phyloP scores from a whole-genome alignment of 1,284 basidiomycete species.

The Dichomitus squalens region DNA sequence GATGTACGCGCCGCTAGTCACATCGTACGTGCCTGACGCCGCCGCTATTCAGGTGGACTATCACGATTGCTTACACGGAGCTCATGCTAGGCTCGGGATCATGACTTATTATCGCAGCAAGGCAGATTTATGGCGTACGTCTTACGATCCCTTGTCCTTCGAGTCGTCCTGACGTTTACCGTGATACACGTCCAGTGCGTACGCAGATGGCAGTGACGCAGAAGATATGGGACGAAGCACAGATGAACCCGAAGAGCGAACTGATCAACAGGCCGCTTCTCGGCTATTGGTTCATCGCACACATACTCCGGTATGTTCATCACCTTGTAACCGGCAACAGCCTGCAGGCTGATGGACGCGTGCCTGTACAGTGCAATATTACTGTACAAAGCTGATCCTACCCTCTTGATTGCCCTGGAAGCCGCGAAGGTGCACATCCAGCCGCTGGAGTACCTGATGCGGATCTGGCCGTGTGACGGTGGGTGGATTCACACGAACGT shows the following conservation, averaged over 20 bases:
- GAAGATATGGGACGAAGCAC: slow-evolving; percentile 50
- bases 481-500: slow-evolving; percentile 18
- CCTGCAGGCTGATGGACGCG: background rate
- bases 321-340: background rate
- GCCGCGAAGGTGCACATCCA: slow-evolving; percentile 60
- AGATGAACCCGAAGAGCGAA: slow-evolving; percentile 59
- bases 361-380: slow-evolving; percentile 47
- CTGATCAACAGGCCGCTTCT: slow-evolving; percentile 61
- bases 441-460: slow-evolving; percentile 63
- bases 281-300: slow-evolving; percentile 75
- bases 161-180: background rate
- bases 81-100: slow-evolving; percentile 44
- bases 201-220: slow-evolving; percentile 62
- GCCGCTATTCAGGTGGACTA: background rate
- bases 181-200: slow-evolving; percentile 43
- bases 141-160: background rate
- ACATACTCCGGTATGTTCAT: slow-evolving; percentile 56
- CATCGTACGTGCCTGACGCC: slow-evolving; percentile 55
- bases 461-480: slow-evolving; percentile 69
- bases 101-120: slow-evolving; percentile 58
- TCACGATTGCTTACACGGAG: background rate
- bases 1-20: slow-evolving; percentile 58
- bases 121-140: slow-evolving; percentile 72
- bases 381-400: slow-evolving; percentile 62
- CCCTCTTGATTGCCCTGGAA: slow-evolving; percentile 61